These are phyloP conservation scores for Ailanthus altissimus DNA, from an alignment of 345 rosid species.

Conservation along the genomic window DNA sequence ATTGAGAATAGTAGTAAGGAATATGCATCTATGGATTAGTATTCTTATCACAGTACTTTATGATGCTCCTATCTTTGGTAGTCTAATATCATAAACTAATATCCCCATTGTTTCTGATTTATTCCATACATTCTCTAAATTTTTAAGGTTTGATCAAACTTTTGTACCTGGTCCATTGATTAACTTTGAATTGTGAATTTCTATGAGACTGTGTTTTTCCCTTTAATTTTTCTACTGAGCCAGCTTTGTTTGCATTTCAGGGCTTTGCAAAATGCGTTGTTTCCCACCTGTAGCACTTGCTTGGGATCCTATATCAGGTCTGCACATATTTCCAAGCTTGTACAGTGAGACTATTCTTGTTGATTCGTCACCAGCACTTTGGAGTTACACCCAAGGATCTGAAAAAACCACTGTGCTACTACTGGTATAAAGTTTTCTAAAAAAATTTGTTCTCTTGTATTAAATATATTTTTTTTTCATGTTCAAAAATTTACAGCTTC, in stretches of 20 bases:
- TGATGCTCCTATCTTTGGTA: neutral
- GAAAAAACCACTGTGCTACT: constrained; percentile 75
- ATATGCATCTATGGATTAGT: constrained; percentile 8
- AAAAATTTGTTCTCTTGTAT: constrained; percentile 13
- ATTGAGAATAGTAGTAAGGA: constrained; percentile 69
- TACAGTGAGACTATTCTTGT: constrained; percentile 62
- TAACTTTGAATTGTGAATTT: neutral
- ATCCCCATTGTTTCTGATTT: neutral
- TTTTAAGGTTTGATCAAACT: neutral
- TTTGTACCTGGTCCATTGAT: neutral
- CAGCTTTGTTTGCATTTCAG: constrained; percentile 45
- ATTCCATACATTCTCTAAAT: neutral
- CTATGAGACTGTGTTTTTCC: constrained; percentile 8
- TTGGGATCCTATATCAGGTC: constrained; percentile 90
- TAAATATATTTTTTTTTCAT: constrained; percentile 14
- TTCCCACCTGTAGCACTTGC: constrained; percentile 98
- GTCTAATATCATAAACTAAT: neutral
- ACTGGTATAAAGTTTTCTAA: constrained; percentile 50
- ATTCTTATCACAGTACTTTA: neutral
- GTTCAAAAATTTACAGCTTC: too few relatives aligned
- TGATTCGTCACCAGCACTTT: constrained; percentile 85
- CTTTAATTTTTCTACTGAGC: constrained; percentile 23
- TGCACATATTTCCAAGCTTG: constrained; percentile 74
- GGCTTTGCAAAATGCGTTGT: constrained; percentile 94
- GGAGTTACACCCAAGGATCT: constrained; percentile 63